Evolutionary conservation across 352 stramenopile species (phyloP).

Genomic region (Phytophthora fragariae): DNA sequence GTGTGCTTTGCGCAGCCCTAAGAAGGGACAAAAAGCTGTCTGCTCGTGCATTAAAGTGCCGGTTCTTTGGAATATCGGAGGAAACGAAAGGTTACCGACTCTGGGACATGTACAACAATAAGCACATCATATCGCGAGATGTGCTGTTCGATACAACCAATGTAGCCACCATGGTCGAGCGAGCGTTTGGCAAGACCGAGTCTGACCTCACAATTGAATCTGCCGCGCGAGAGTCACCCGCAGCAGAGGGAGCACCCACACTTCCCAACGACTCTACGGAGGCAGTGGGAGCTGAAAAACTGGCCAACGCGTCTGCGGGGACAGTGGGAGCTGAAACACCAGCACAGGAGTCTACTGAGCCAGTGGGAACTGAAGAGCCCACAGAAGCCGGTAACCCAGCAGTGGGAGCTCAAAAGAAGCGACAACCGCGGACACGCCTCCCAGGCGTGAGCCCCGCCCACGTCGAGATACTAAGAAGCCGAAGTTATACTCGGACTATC

Average conservation of each 20-base stretch:
- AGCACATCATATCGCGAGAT: no score
- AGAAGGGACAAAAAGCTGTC: no score
- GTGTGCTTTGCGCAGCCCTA: no score
- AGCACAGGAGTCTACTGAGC: background rate
- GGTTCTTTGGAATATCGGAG: no score
- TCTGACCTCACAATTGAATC: background rate
- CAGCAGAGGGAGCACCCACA: background rate
- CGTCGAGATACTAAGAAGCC: conserved; percentile 3
- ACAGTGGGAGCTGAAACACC: background rate
- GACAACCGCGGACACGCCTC: conserved; percentile 1
- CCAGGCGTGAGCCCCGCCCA: background rate
- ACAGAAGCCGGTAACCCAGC: background rate
- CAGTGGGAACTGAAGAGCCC: background rate
- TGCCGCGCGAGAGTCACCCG: background rate
- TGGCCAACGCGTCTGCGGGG: background rate
- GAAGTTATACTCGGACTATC: conserved; percentile 1
- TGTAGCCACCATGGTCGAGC: background rate
- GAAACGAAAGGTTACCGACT: no score
- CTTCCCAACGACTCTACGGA: background rate
- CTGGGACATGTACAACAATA: no score
- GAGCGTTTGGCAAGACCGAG: no score
- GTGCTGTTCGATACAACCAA: no score
- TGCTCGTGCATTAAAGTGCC: no score
- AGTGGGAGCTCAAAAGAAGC: background rate
- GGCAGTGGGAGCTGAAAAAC: background rate